Evolutionary conservation across 441 rosid species (phyloP).

Genomic region (Biscutella auriculata): DNA sequence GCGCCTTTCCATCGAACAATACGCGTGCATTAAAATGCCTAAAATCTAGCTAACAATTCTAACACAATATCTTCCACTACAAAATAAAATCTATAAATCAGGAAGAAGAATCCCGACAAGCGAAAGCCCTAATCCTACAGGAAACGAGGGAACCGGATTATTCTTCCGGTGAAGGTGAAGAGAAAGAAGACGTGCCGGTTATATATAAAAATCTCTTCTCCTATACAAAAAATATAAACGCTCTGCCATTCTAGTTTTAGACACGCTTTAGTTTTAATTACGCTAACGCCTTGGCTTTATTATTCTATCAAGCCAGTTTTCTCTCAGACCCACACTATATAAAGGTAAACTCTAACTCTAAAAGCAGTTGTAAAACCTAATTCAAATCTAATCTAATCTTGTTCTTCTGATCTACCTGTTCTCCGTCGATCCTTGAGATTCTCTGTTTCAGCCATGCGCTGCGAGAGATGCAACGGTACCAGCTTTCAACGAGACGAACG

Average conservation of each 20-base stretch:
- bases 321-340: background rate
- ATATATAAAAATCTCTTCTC: no score
- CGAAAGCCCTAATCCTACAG: background rate
- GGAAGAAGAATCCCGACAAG: background rate
- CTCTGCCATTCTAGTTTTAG: no score
- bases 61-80: background rate
- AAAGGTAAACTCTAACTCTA: background rate
- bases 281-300: background rate
- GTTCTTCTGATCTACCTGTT: background rate
- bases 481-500: slow-evolving; percentile 34
- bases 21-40: background rate
- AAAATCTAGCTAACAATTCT: background rate
- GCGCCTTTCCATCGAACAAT: slow-evolving; percentile 18
- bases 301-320: background rate
- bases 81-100: background rate
- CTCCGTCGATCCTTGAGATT: background rate
- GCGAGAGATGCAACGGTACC: slow-evolving; percentile 37
- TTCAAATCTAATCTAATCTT: background rate
- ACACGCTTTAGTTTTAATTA: background rate
- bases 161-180: background rate
- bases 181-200: background rate
- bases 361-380: slow-evolving; percentile 7
- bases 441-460: slow-evolving; percentile 22
- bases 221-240: background rate
- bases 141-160: no score